These are phyloP conservation scores for Vaccinium myrtillus DNA, from an alignment of 148 eudicot genomes.

Conservation along the genomic window DNA sequence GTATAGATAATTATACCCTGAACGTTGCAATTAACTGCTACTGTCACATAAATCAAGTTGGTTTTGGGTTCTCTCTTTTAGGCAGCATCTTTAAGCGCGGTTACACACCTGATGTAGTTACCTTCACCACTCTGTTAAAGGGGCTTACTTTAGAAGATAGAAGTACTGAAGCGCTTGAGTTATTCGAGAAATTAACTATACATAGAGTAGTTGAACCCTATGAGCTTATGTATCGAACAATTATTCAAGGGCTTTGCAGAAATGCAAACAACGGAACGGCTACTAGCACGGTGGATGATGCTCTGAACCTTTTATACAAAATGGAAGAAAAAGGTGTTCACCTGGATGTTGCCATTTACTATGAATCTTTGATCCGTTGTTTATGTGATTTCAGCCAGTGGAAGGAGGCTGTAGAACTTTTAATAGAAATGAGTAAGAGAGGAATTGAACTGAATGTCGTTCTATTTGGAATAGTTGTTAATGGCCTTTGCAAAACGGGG, in stretches of 20 bases:
- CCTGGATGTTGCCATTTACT: neutral
- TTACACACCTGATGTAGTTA: no score
- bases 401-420: neutral
- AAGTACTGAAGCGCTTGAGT: constrained; percentile 4
- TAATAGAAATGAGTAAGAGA: neutral
- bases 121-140: neutral
- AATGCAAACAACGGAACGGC: constrained; percentile 1
- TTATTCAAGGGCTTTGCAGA: constrained; percentile 24
- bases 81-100: no score
- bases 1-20: neutral
- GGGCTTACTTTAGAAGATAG: constrained; percentile 8
- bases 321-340: constrained; percentile 3
- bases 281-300: neutral
- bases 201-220: neutral
- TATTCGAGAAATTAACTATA: neutral
- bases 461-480: constrained; percentile 11
- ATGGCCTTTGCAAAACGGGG: constrained; percentile 21
- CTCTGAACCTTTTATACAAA: neutral
- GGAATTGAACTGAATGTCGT: constrained; percentile 3
- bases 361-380: neutral
- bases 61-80: no score
- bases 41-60: no score
- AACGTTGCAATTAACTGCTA: neutral
- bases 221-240: constrained; percentile 5
- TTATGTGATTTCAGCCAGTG: constrained; percentile 1